Evolutionary conservation across 1,284 basidiomycete species (phyloP).

Genomic region (Termitomyces sp.): DNA sequence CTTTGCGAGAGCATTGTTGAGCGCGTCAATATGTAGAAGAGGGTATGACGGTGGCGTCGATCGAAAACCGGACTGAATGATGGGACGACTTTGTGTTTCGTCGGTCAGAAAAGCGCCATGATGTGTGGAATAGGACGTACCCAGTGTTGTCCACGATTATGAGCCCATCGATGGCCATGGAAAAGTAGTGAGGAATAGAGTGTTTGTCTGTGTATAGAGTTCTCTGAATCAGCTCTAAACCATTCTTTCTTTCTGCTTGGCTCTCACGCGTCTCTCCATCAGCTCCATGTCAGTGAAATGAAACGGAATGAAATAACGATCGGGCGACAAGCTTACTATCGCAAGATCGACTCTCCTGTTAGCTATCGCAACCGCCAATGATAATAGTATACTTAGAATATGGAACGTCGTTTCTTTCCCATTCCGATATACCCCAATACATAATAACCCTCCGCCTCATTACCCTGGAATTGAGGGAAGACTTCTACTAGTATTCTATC

Average conservation of each 20-base stretch:
- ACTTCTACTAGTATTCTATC: too few species aligned
- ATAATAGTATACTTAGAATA: not conserved
- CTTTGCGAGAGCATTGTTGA: slow-evolving; percentile 68
- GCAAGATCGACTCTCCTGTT: not conserved
- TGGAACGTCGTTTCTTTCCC: not conserved
- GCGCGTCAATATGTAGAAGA: slow-evolving; percentile 80
- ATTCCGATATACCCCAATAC: not conserved
- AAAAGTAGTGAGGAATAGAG: not conserved
- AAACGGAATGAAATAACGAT: not conserved
- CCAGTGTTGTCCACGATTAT: slow-evolving; percentile 83
- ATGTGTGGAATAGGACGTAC: slow-evolving; percentile 36
- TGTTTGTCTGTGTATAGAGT: slow-evolving; percentile 8
- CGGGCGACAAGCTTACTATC: too few species aligned
- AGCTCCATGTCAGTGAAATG: not conserved
- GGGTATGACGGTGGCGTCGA: slow-evolving; percentile 76
- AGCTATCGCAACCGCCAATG: not conserved
- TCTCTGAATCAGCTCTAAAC: too few species aligned
- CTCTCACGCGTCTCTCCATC: too few species aligned
- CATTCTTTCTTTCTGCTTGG: not conserved
- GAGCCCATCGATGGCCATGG: slow-evolving; percentile 83
- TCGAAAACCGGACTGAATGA: slow-evolving; percentile 90
- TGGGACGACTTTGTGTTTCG: slow-evolving; percentile 58
- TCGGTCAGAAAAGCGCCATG: slow-evolving; percentile 8
- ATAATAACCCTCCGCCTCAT: too few species aligned
- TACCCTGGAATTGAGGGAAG: not conserved